phyloP scores from a whole-genome alignment of 176 grass and related monocot species.

The Puccinellia tenuiflora region DNA sequence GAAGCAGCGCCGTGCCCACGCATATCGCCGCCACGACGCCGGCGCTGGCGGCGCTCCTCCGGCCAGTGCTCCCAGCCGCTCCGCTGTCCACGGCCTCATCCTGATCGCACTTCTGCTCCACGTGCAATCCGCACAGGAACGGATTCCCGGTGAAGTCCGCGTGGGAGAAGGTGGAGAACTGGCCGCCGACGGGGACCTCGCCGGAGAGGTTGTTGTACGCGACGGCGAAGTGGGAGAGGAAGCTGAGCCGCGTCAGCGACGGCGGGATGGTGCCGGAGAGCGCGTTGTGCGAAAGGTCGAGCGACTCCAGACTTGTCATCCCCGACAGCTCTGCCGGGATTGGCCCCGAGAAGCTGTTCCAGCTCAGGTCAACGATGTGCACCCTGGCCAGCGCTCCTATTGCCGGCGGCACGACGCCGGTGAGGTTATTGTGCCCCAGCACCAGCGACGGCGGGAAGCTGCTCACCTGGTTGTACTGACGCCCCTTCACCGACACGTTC shows the following conservation, averaged over 20 bases:
- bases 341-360: constrained; percentile 43
- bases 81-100: not conserved
- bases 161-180: constrained; percentile 27
- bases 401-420: constrained; percentile 29
- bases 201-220: constrained; percentile 55
- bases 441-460: constrained; percentile 64
- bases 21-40: constrained; percentile 25
- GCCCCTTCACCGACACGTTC: constrained; percentile 25
- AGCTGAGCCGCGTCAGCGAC: constrained; percentile 44
- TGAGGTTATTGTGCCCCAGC: constrained; percentile 46
- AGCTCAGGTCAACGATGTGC: constrained; percentile 64
- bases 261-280: constrained; percentile 45
- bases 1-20: constrained; percentile 34
- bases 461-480: constrained; percentile 47
- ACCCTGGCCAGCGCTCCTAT: constrained; percentile 38
- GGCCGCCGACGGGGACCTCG: constrained; percentile 46
- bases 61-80: not conserved
- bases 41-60: not conserved
- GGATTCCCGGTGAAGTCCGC: constrained; percentile 39
- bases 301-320: constrained; percentile 50
- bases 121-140: constrained; percentile 34
- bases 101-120: not conserved
- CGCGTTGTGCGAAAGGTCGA: constrained; percentile 44
- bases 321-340: constrained; percentile 45
- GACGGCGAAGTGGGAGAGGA: constrained; percentile 57